A percentile compares a stretch with the other conserved stretches of the same genome.
These are phyloP conservation scores for Grigorovia jiainica DNA, from an alignment of 805 yeast genomes.

Conservation along the genomic window DNA sequence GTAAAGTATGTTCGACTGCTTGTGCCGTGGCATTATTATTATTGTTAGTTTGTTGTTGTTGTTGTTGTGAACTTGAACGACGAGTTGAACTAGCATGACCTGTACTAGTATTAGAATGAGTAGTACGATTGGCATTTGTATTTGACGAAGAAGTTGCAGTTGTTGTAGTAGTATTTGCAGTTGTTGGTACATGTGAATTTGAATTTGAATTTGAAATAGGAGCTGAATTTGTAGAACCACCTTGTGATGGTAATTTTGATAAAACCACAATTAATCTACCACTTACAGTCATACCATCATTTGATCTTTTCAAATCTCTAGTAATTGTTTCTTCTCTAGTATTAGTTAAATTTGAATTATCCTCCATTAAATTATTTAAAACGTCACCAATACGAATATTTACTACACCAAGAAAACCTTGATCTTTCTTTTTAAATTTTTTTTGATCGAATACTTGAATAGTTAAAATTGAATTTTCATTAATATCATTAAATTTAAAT, in stretches of 20 bases:
- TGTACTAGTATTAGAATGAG: conserved; percentile 14
- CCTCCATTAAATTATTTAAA: conserved; percentile 46
- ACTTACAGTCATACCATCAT: conserved; percentile 84
- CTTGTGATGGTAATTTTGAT: conserved; percentile 36
- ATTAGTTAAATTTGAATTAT: conserved; percentile 23
- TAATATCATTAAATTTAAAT: conserved; percentile 64
- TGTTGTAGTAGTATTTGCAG: conserved; percentile 7
- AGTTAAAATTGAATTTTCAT: conserved; percentile 75
- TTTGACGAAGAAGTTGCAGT: conserved; percentile 2
- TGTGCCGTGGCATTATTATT: conserved; percentile 12
- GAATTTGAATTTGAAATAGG: conserved; percentile 7
- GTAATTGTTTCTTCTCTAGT: conserved; percentile 74
- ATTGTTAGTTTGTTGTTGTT: too few species aligned
- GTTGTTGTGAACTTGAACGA: conserved; percentile 7
- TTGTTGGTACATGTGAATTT: background rate
- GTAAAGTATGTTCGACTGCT: conserved; percentile 24
- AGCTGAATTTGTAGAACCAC: conserved; percentile 10
- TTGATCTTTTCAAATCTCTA: conserved; percentile 82
- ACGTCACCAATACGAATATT: conserved; percentile 86
- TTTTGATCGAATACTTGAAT: conserved; percentile 95
- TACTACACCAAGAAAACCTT: conserved; percentile 94
- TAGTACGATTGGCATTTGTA: background rate
- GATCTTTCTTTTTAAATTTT: conserved; percentile 96
- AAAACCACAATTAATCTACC: conserved; percentile 81
- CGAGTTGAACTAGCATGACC: conserved; percentile 10